phyloP scores from a whole-genome alignment of 2,329 filamentous ascomycete genomes.

The Cladosporium colombiae region DNA sequence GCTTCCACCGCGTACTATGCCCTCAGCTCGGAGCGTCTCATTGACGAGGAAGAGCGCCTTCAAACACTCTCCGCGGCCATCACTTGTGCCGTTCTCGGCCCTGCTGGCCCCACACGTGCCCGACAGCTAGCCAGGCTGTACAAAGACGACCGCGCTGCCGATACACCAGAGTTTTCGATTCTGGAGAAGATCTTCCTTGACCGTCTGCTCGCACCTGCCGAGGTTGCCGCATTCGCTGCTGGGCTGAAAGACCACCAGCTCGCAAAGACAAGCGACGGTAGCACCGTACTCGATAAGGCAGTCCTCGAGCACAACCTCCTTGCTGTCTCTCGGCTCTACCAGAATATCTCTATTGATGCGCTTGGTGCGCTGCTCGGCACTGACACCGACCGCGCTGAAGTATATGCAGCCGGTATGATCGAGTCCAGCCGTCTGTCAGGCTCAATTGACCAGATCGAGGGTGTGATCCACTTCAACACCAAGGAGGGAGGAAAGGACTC shows the following conservation, averaged over 20 bases:
- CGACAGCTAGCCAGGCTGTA: conserved; percentile 80
- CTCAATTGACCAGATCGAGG: conserved; percentile 90
- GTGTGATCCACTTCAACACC: conserved; percentile 83
- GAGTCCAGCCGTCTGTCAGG: conserved; percentile 87
- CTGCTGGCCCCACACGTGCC: conserved; percentile 82
- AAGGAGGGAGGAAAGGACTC: conserved; percentile 44
- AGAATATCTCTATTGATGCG: conserved; percentile 60
- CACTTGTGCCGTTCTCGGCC: conserved; percentile 87
- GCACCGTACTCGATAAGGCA: conserved; percentile 87
- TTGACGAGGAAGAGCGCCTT: conserved; percentile 85
- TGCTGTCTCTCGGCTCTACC: conserved; percentile 66
- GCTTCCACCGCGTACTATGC: conserved; percentile 86
- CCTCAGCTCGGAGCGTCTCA: conserved; percentile 72
- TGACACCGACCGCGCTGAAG: conserved; percentile 78
- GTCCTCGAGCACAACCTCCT: conserved; percentile 96
- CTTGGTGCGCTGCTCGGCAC: conserved; percentile 78
- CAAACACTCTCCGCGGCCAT: conserved; percentile 84
- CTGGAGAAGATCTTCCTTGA: conserved; percentile 98
- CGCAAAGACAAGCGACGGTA: conserved; percentile 84
- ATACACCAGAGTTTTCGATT: conserved; percentile 79
- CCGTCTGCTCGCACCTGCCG: conserved; percentile 74
- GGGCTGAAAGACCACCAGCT: conserved; percentile 84
- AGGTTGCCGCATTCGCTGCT: conserved; percentile 82
- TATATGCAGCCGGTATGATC: conserved; percentile 91
- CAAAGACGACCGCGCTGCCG: conserved; percentile 82